Conservation (phyloP, 306 rosid species). For the Castanopsis chinensis region DNA sequence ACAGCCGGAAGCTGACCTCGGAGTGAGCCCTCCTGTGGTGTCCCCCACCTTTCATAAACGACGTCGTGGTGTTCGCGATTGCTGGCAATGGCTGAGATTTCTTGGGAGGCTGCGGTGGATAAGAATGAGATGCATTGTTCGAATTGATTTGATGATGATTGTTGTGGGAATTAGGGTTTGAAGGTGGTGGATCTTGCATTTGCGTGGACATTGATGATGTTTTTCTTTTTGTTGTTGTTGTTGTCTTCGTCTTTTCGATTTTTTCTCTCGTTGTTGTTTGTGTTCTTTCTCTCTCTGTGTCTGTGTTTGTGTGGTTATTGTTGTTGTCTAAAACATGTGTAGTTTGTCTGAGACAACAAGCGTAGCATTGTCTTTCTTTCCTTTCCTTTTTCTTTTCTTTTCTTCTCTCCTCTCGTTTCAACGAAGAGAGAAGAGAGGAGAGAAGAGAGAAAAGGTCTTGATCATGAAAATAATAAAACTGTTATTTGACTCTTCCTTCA, state of each 20-base stretch:
- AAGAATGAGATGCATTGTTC: slow-evolving; percentile 31
- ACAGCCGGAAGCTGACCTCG: slow-evolving; percentile 67
- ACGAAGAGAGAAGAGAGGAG: not conserved
- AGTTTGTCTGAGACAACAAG: not conserved
- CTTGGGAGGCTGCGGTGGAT: slow-evolving; percentile 1
- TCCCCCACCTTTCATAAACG: slow-evolving; percentile 3
- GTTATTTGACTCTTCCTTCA: too few species aligned
- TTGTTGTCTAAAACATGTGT: not conserved
- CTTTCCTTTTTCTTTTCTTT: not conserved
- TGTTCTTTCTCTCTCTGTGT: slow-evolving; percentile 11
- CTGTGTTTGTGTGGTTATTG: not conserved
- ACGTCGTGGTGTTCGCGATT: slow-evolving; percentile 5
- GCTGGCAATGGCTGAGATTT: too few species aligned
- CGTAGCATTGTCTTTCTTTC: too few species aligned
- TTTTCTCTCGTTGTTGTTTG: slow-evolving; percentile 16
- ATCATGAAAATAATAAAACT: too few species aligned
- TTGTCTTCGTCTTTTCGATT: slow-evolving; percentile 6
- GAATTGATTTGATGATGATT: slow-evolving; percentile 11
- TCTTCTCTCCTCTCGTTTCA: not conserved
- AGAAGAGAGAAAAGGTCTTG: not conserved
- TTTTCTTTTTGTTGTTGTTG: not conserved
- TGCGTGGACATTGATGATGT: slow-evolving; percentile 21
- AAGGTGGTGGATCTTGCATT: slow-evolving; percentile 69
- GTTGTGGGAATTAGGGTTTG: slow-evolving; percentile 34
- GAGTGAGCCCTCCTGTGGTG: slow-evolving; percentile 84